Evolutionary conservation across 2,329 filamentous ascomycete genomes (phyloP), one percentile per base, ranked within the genome.

Genomic region (Nemania diffusa): DNA sequence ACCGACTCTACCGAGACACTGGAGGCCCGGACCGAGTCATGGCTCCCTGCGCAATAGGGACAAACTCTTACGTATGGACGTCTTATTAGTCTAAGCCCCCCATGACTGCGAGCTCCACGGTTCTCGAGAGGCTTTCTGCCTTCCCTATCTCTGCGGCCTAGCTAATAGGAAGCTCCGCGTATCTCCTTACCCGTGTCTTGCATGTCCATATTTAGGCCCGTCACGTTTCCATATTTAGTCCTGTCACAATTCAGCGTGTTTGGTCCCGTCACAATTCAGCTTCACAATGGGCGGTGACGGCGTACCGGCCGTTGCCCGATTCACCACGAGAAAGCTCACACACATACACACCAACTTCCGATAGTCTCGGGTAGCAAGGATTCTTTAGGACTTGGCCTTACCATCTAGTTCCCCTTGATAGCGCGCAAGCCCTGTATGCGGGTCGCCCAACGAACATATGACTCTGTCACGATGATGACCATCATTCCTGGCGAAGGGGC

Each of bases 301-400:
- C 29, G 48, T 40, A 63, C 52, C 53, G 62, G 62, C 56, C 56
- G 62, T 65, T 44, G n/a, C 62, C 62, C 58, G 55, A 65, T 29
- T 57, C 48, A 61, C 32, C 48, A 48, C 6, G 51, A 55, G 56
- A n/a, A 20, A 61, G 37, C 57, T 62, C 52, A 40, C 55, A 51
- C 37, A 20, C 40, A 59, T 22, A 34, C 40, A 32, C 61, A 40
- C 48, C 48, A 55, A n/a, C 46, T 52, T 52, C 59, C 64, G 53
- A 64, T 60, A 66, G 64, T 37, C 44, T 67, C 64, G 52, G 67
- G 17, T 42, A 60, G 32, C 60, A 64, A 64, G 67, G 67, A 57
- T 67, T 29, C 20, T 20, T 57, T 57, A 55, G 61, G 60, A 48
- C 59, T 63, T 34, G 17, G 32, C 44, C 24, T 20, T 51, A 27